phyloP scores from a whole-genome alignment of 1,139 yeast genomes.

The Kurtzmaniella quercitrusa region DNA sequence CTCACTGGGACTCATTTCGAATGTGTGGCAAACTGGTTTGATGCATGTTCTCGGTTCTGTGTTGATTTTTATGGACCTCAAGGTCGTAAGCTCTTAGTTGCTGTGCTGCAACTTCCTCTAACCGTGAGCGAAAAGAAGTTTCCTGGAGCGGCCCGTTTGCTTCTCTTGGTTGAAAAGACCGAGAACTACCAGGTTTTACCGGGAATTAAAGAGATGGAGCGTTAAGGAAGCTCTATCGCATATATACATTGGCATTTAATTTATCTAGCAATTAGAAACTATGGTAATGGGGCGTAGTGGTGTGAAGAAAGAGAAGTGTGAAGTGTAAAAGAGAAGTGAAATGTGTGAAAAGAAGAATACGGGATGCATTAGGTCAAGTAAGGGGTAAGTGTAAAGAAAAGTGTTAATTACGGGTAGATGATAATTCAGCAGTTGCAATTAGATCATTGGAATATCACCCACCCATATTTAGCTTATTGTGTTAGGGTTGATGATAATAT shows the following conservation, averaged over 20 bases:
- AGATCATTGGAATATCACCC: too few species aligned
- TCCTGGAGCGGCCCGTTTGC: conserved; percentile 76
- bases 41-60: conserved; percentile 63
- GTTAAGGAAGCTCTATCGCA: not conserved
- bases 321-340: too few species aligned
- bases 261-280: too few species aligned
- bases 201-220: conserved; percentile 50
- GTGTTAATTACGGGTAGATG: too few species aligned
- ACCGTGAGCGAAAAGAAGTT: conserved; percentile 40
- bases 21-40: conserved; percentile 88
- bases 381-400: too few species aligned
- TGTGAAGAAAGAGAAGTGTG: too few species aligned
- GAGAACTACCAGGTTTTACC: conserved; percentile 38
- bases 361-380: too few species aligned
- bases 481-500: too few species aligned
- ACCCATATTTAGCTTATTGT: too few species aligned
- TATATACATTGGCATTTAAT: not conserved
- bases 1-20: conserved; percentile 69
- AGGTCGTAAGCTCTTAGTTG: conserved; percentile 54
- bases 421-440: too few species aligned
- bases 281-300: too few species aligned
- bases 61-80: conserved; percentile 60
- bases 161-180: conserved; percentile 80
- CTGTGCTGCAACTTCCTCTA: conserved; percentile 27
- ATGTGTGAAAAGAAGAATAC: too few species aligned